Evolutionary conservation across 306 rosid species (phyloP).

Genomic region (Gleditsia sinensis): DNA sequence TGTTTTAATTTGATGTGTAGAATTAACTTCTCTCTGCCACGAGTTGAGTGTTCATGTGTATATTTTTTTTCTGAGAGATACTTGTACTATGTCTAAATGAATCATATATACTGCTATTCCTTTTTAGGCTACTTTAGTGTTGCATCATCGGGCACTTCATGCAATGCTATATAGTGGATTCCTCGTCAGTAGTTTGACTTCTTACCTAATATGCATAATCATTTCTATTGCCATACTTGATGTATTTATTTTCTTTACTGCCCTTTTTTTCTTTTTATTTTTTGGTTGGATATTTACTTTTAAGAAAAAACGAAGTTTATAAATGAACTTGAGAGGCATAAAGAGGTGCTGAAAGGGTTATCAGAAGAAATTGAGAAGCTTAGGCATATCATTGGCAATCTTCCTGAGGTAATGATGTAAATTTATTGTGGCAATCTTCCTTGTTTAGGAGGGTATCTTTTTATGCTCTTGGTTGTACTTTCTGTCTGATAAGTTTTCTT

Average conservation of each 20-base stretch:
- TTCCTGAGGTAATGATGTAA: conserved; percentile 71
- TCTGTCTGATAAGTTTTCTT: too few relatives aligned
- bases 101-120: too few relatives aligned
- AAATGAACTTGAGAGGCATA: conserved; percentile 80
- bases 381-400: conserved; percentile 56
- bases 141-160: neutral
- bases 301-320: conserved; percentile 74
- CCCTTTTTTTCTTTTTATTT: neutral
- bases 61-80: too few relatives aligned
- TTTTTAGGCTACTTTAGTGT: neutral
- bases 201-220: neutral
- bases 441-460: too few relatives aligned
- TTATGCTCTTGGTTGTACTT: too few relatives aligned
- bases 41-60: too few relatives aligned
- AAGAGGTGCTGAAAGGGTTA: conserved; percentile 60
- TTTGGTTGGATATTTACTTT: conserved; percentile 18
- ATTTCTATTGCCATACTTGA: neutral
- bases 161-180: neutral
- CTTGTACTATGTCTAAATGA: too few relatives aligned
- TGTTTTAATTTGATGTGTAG: too few relatives aligned
- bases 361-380: conserved; percentile 74
- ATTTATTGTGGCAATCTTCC: conserved; percentile 18
- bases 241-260: conserved; percentile 2
- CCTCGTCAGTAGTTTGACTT: neutral
- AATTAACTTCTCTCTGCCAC: too few relatives aligned